A percentile compares a stretch with the other conserved stretches of the same genome.
phyloP scores from a whole-genome alignment of 2,329 filamentous ascomycete genomes.

The Xylaria sp. region DNA sequence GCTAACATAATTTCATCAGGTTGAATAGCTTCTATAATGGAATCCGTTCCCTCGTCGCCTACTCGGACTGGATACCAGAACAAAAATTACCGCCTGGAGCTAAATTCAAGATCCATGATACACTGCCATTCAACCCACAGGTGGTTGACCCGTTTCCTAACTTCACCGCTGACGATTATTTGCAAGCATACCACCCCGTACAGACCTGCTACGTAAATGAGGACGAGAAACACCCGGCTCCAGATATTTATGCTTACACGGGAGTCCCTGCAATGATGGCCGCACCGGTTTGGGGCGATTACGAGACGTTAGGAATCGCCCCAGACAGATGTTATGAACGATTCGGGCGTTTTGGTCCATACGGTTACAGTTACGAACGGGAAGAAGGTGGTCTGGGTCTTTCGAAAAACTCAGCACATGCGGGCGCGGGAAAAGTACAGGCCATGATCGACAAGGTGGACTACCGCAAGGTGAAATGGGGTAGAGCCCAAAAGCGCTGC shows the following conservation, averaged over 20 bases:
- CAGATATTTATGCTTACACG: conserved; percentile 60
- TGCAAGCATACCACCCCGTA: conserved; percentile 46
- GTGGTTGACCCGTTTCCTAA: conserved; percentile 46
- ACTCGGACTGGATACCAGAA: conserved; percentile 47
- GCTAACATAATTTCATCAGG: conserved; percentile 31
- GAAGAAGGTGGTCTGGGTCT: conserved; percentile 71
- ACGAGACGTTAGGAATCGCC: conserved; percentile 68
- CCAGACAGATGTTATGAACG: conserved; percentile 77
- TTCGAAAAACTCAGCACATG: conserved; percentile 66
- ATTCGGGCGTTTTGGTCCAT: conserved; percentile 74
- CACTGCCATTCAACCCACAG: conserved; percentile 45
- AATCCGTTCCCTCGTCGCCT: conserved; percentile 45
- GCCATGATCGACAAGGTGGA: conserved; percentile 51
- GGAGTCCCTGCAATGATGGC: conserved; percentile 73
- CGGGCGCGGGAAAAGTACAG: conserved; percentile 67
- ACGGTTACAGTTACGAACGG: conserved; percentile 73
- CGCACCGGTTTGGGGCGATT: conserved; percentile 72
- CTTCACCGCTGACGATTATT: conserved; percentile 44
- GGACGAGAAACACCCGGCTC: conserved; percentile 53
- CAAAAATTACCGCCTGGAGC: conserved; percentile 40
- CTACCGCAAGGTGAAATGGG: conserved; percentile 52
- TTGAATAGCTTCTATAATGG: conserved; percentile 47
- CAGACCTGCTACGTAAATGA: conserved; percentile 62
- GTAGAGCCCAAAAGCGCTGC: conserved; percentile 49
- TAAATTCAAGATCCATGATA: conserved; percentile 41